Base-by-base conservation (phyloP, 768 basidiomycete species). In the Suillus occidentalis region DNA sequence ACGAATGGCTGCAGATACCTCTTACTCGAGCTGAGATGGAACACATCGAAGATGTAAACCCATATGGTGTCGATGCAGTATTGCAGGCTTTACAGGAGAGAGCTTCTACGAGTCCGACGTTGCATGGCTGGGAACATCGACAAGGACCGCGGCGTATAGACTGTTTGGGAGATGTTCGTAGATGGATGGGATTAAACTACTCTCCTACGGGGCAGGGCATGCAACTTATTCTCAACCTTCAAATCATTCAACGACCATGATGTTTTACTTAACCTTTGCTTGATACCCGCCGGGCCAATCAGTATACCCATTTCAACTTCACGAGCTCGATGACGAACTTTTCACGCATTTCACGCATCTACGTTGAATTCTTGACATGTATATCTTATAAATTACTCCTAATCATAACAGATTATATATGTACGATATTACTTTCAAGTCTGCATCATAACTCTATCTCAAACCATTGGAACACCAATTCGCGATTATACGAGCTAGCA, bases 71-170 rank as follows among this genome's bases (percentile, higher is more conserved):
- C 25, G 28, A 61, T 47, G 55, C 56, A 45, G 20, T 79, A 67
- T 59, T 57, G 52, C 65, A 71, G 6, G 74, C 80, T n/a, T 80
- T 70, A 63, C 56, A 63, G 8, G 62, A 70, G 36, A 80, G 86
- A 63, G 79, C 79, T 60, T 72, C 71, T 34, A 76, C 80, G 25
- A 77, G 80, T 7, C 70, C 70, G 62, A 80, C 80, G 34, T 66
- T 87, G 9, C 71, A 75, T 14, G 78, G 71, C 2, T 79, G 81
- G 62, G 80, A 82, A 49, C 69, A 77, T 40, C 67, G 66, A 47
- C 71, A 78, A 58, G 82, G 83, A 0, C 82, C 82, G 61, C 79
- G 71, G 67, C 78, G 87, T 42, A 79, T 83, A 49, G 87, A 89
- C 71, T 78, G 80, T 56, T 67, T 88, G 39, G 85, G 85, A 1